Conservation (phyloP, 345 rosid genomes). For the Pelargonium nanum region DNA sequence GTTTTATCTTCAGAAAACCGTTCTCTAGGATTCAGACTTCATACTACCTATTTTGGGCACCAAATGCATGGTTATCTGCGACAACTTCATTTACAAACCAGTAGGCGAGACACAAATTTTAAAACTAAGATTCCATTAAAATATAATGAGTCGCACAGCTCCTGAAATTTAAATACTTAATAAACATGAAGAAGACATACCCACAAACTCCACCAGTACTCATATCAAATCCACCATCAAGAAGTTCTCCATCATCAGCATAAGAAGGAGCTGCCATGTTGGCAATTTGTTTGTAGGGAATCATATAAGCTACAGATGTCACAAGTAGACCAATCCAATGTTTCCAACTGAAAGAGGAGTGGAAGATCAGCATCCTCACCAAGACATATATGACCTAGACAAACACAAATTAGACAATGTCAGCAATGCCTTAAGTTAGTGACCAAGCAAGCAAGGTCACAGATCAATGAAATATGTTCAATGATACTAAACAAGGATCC, state of each 20-base stretch:
- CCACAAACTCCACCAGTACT: constrained; percentile 86
- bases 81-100: constrained; percentile 5
- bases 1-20: neutral
- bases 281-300: constrained; percentile 71
- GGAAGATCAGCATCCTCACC: constrained; percentile 54
- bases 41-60: too few species aligned
- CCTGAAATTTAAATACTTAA: neutral
- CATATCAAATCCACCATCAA: constrained; percentile 88
- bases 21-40: too few species aligned
- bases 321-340: constrained; percentile 64
- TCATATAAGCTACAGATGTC: constrained; percentile 46
- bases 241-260: constrained; percentile 63
- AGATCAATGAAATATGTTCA: neutral
- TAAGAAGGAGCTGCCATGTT: constrained; percentile 66
- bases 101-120: neutral
- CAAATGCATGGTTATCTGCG: neutral
- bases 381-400: constrained; percentile 51
- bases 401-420: constrained; percentile 8
- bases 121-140: neutral
- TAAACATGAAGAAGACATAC: constrained; percentile 23
- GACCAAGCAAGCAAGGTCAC: neutral
- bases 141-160: constrained; percentile 2
- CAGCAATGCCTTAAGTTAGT: constrained; percentile 1
- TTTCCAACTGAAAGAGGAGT: constrained; percentile 70
- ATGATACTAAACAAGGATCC: neutral